These are phyloP conservation scores for Cryptococcus neoformans DNA, from an alignment of 1,284 basidiomycete genomes.

Conservation along the genomic window DNA sequence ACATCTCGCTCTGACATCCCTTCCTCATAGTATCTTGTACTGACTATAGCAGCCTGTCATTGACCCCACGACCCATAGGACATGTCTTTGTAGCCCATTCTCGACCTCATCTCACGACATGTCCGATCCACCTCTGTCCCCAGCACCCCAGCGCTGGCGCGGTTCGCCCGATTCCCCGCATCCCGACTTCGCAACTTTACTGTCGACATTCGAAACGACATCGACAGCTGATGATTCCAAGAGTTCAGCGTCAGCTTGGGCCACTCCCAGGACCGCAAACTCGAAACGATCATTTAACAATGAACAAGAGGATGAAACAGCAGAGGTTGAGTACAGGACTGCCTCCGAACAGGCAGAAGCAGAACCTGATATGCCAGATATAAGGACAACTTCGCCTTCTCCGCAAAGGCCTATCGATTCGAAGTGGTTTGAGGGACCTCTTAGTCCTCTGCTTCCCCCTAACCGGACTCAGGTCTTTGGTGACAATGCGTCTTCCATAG, in stretches of 20 bases:
- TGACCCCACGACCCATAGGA: background rate
- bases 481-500: constrained; percentile 1
- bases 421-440: background rate
- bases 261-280: constrained; percentile 2
- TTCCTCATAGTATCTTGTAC: background rate
- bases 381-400: constrained; percentile 39
- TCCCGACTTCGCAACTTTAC: constrained; percentile 28
- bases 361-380: constrained; percentile 16
- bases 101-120: constrained; percentile 1
- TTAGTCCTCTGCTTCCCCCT: constrained; percentile 21
- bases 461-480: constrained; percentile 11
- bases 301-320: constrained; percentile 5
- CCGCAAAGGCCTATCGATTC: constrained; percentile 20
- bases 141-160: constrained; percentile 37
- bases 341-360: constrained; percentile 5
- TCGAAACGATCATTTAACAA: background rate
- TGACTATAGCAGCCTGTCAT: background rate
- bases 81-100: background rate
- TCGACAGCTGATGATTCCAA: background rate
- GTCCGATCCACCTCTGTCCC: constrained; percentile 33
- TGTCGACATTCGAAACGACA: constrained; percentile 18
- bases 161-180: constrained; percentile 20
- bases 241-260: constrained; percentile 4
- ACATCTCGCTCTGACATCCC: background rate
- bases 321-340: constrained; percentile 19